Evolutionary conservation across 2,329 filamentous ascomycete species (phyloP).

Genomic region (Thyridium curvatum): DNA sequence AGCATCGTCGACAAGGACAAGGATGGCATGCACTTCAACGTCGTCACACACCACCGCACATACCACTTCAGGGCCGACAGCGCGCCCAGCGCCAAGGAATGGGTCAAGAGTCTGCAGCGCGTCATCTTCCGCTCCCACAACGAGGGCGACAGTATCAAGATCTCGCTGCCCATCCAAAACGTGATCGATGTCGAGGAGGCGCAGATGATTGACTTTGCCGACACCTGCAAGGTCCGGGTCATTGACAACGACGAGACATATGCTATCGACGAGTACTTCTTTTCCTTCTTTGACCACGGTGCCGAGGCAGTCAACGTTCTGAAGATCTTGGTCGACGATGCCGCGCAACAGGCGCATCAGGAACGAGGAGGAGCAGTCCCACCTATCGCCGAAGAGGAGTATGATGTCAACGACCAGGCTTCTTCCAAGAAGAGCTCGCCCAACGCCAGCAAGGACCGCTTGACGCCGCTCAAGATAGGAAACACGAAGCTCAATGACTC

Average conservation of each 20-base stretch:
- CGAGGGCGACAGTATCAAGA: slow-evolving; percentile 94
- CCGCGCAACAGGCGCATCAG: slow-evolving; percentile 34
- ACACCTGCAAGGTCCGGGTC: slow-evolving; percentile 89
- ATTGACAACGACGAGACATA: slow-evolving; percentile 92
- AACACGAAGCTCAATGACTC: slow-evolving; percentile 42
- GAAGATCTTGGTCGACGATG: slow-evolving; percentile 63
- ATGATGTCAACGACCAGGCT: not conserved
- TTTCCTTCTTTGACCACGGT: slow-evolving; percentile 86
- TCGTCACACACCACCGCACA: slow-evolving; percentile 75
- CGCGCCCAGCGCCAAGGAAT: slow-evolving; percentile 82
- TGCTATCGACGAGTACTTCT: slow-evolving; percentile 96
- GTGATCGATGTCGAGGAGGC: slow-evolving; percentile 90
- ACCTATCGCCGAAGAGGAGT: slow-evolving; percentile 10
- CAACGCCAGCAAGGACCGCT: slow-evolving; percentile 6
- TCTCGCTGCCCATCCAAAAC: slow-evolving; percentile 81
- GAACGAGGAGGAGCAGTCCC: slow-evolving; percentile 17
- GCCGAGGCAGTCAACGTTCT: slow-evolving; percentile 78
- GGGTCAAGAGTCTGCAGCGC: slow-evolving; percentile 89
- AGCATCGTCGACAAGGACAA: slow-evolving; percentile 69
- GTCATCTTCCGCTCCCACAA: slow-evolving; percentile 96
- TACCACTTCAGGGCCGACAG: slow-evolving; percentile 91
- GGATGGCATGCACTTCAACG: slow-evolving; percentile 69
- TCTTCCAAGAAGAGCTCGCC: slow-evolving; percentile 12
- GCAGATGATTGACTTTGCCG: slow-evolving; percentile 82
- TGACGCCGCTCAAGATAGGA: slow-evolving; percentile 20